Evolutionary conservation across 192 early-diverging fungal species (phyloP), one percentile per base, ranked within the genome.

Genomic region (Backusella morwellensis): DNA sequence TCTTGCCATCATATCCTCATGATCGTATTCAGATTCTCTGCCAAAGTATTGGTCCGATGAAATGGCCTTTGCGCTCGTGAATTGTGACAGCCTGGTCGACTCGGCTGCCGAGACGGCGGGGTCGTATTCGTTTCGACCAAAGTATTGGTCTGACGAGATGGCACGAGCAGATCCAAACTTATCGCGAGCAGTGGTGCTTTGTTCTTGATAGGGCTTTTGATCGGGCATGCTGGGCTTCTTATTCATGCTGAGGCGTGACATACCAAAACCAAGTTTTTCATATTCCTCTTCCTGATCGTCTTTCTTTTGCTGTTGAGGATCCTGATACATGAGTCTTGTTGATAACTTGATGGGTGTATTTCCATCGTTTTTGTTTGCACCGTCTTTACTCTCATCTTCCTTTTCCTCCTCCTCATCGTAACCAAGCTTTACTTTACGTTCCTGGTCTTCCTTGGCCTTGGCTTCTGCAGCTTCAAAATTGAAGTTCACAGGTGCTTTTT

Each of bases 381-480:
- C 42, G 34, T 5, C 75, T 75, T 52, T 75, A 56, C 36, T 29
- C 40, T 50, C 47, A 1, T 69, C 52, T 68, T 56, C 23, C 15
- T 26, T 19, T 32, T 52, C 59, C 47, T 66, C 54, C 6, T 35
- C 59, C 1, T 41, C 42, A 52, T 5, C 67, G 29, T 74, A 68
- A 19, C 78, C 75, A 35, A 77, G 38, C 32, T 52, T 72, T 35
- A 52, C 72, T 35, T 71, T 74, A 44, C 75, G 74, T 23, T 83
- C 82, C 6, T 19, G 36, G 23, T 94, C 95, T 75, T 94, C 92
- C 78, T 94, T 95, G 19, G 96, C 97, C 38, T 91, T 89, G 23
- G 94, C 92, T 69, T 95, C 96, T 1, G 93, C 95, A 79, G 95
- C 94, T 73, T 97, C 97, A 90, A 98, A 98, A 83, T 94, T 94